Base-by-base conservation (phyloP, 2,329 filamentous ascomycete species). In the Botrytis galanthina region DNA sequence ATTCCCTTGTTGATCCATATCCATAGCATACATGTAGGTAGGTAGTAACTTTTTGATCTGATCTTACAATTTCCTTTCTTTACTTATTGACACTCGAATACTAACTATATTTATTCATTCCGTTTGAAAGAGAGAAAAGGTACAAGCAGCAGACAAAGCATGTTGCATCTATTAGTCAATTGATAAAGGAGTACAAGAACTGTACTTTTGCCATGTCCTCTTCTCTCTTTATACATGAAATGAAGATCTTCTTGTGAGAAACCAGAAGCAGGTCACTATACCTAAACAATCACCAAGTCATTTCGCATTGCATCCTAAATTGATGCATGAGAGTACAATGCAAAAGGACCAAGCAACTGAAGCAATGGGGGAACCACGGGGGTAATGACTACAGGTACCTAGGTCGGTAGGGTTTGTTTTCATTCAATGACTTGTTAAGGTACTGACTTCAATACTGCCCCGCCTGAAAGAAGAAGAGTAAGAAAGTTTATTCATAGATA, bases 271-370 rank as follows among this genome's bases (percentile, higher is more conserved):
- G 39, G 42, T 10, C 61, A 64, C 59, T n/a, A 26, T 64, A 22
- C 62, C 64, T 39, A 26, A 37, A 67, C 22, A 54, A 39, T 18
- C 46, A 39, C 9, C 32, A 20, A 37, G n/a, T 39, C 64, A 54
- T 68, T 68, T 35, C 46, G 46, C 32, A 68, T 67, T 67, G 29
- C 63, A 67, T n/a, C 22, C 63, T 35, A 67, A 51, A 51, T 66
- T 66, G 63, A 22, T 51, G 63, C 63, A 66, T 66, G 44, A 66
- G 63, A 51, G 63, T 37, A 66, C 46, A 68, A 35, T 39, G 32
- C 32, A 48, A 67, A 54, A 67, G 46, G 46, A 54, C 64, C 64
- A 54, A 54, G 46, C 51, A 57, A 57, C 51, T 29, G 51, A 29
- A 29, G 51, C 64, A n/a, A 67, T 67, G 32, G 29, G 12, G 20